These are phyloP conservation scores for Favolaschia claudopus DNA, from an alignment of 768 basidiomycete species.

Conservation along the genomic window DNA sequence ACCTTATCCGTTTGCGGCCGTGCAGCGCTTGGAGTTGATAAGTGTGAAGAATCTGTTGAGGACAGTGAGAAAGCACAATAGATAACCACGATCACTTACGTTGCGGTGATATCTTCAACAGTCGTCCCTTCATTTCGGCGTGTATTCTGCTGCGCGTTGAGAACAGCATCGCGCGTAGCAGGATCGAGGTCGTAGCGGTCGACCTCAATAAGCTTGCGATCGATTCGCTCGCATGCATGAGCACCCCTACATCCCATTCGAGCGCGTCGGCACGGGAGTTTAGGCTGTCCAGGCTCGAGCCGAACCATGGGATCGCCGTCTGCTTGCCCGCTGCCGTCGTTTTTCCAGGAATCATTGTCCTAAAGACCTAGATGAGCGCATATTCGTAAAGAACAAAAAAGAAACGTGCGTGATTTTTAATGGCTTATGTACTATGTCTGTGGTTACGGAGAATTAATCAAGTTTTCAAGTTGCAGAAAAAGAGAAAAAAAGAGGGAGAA, in stretches of 20 bases:
- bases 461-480: too few relatives aligned
- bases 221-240: neutral
- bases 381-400: neutral
- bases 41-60: neutral
- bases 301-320: neutral
- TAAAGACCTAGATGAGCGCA: neutral
- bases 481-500: too few relatives aligned
- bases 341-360: conserved; percentile 14
- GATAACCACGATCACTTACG: neutral
- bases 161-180: neutral
- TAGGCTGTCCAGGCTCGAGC: neutral
- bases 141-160: neutral
- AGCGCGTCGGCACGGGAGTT: neutral
- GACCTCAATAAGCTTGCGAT: neutral
- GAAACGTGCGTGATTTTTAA: neutral
- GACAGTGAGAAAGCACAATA: too few relatives aligned
- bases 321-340: neutral
- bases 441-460: too few relatives aligned
- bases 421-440: too few relatives aligned
- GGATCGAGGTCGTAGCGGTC: neutral
- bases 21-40: neutral
- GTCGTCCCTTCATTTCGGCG: neutral
- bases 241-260: neutral
- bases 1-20: neutral
- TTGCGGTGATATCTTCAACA: neutral